phyloP scores from a whole-genome alignment of 192 early-diverging fungal genomes.

The Backusella macrospora region DNA sequence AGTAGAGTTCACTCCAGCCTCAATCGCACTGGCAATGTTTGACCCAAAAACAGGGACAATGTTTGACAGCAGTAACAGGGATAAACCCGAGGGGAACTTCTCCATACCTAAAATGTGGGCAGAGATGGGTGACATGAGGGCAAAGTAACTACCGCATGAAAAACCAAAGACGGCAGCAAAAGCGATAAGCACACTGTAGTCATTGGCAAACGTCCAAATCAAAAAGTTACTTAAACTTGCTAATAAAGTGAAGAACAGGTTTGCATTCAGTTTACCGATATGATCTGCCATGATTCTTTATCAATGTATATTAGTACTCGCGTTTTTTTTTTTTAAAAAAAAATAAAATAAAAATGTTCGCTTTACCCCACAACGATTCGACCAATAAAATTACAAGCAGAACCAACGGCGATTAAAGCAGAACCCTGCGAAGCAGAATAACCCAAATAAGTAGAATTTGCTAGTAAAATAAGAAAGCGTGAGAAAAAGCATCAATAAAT shows the following conservation, averaged over 20 bases:
- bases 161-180: slow-evolving; percentile 40
- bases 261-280: slow-evolving; percentile 36
- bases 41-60: slow-evolving; percentile 36
- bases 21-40: slow-evolving; percentile 38
- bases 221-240: slow-evolving; percentile 26
- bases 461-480: neutral
- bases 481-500: neutral
- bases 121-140: slow-evolving; percentile 36
- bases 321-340: no score
- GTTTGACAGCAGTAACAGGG: slow-evolving; percentile 29
- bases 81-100: slow-evolving; percentile 31
- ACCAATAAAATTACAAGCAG: slow-evolving; percentile 30
- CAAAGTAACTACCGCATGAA: slow-evolving; percentile 39
- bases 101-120: slow-evolving; percentile 26
- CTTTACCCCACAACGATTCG: slow-evolving; percentile 31
- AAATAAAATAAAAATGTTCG: neutral
- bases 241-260: slow-evolving; percentile 30
- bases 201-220: slow-evolving; percentile 41
- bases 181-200: slow-evolving; percentile 31
- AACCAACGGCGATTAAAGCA: slow-evolving; percentile 21
- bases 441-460: slow-evolving; percentile 31
- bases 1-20: slow-evolving; percentile 29
- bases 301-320: neutral
- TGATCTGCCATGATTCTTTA: slow-evolving; percentile 25
- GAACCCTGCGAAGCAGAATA: slow-evolving; percentile 32